Conservation (phyloP, 179 eudicot species). For the Carnegiea gigantea region DNA sequence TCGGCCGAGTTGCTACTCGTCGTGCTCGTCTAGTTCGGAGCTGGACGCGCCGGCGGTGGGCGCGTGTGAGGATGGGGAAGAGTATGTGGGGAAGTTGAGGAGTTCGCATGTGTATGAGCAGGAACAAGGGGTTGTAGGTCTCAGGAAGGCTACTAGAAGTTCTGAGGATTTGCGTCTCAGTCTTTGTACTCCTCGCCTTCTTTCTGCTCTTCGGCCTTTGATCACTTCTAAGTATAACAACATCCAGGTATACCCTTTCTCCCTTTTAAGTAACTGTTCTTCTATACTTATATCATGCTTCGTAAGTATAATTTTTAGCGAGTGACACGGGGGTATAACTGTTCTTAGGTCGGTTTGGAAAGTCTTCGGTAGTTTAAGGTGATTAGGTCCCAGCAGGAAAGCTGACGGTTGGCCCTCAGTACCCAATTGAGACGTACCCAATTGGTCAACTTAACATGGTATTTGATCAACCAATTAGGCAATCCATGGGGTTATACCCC, state of each 20-base stretch:
- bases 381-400: too few relatives aligned
- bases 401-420: background rate
- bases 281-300: background rate
- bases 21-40: conserved; percentile 64
- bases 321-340: too few relatives aligned
- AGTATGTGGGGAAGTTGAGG: conserved; percentile 36
- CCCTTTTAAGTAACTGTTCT: background rate
- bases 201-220: conserved; percentile 51
- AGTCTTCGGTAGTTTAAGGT: too few relatives aligned
- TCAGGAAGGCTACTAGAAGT: conserved; percentile 62
- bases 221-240: conserved; percentile 53
- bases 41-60: conserved; percentile 36
- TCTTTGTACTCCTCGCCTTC: conserved; percentile 60
- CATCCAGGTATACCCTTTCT: conserved; percentile 33
- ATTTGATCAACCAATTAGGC: background rate
- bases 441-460: background rate
- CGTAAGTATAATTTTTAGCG: too few relatives aligned
- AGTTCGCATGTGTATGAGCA: conserved; percentile 59
- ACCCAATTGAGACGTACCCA: background rate
- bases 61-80: conserved; percentile 51
- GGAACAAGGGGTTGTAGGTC: conserved; percentile 48
- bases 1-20: conserved; percentile 63
- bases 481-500: background rate
- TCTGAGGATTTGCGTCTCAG: conserved; percentile 46
- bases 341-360: too few relatives aligned